Conservation (phyloP, 805 yeast species). For the Candida adriatica region DNA sequence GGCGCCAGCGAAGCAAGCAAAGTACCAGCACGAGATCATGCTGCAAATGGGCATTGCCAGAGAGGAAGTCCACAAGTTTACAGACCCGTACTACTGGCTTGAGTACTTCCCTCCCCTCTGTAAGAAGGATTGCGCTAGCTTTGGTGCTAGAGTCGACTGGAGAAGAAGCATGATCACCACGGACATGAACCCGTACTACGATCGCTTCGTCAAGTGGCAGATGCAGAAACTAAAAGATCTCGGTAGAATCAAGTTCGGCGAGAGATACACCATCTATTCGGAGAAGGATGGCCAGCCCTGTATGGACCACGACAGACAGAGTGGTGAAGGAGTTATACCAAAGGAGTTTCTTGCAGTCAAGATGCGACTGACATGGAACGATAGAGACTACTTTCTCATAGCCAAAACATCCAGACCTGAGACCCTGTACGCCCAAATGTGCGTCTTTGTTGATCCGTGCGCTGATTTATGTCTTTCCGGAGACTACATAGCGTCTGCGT, state of each 20-base stretch:
- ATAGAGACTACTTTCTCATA: constrained; percentile 69
- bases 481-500: constrained; percentile 81
- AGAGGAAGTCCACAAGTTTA: constrained; percentile 79
- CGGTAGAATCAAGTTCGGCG: constrained; percentile 95
- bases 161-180: constrained; percentile 94
- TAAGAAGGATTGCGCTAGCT: constrained; percentile 25
- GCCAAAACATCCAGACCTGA: constrained; percentile 99
- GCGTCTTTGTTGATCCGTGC: constrained; percentile 96
- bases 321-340: constrained; percentile 96
- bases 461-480: constrained; percentile 87
- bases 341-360: constrained; percentile 95
- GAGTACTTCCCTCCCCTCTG: constrained; percentile 87
- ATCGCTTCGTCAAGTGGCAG: constrained; percentile 94
- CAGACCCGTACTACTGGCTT: constrained; percentile 91
- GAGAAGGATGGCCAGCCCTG: constrained; percentile 99
- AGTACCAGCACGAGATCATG: constrained; percentile 96
- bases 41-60: constrained; percentile 82
- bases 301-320: constrained; percentile 97
- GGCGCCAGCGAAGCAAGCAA: too few species aligned
- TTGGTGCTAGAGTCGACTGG: constrained; percentile 98
- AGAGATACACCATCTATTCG: constrained; percentile 94
- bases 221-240: constrained; percentile 77
- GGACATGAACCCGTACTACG: constrained; percentile 91
- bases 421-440: constrained; percentile 98
- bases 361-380: constrained; percentile 60